Evolutionary conservation across 192 early-diverging fungal species (phyloP).

Genomic region (Coemansia sp.): DNA sequence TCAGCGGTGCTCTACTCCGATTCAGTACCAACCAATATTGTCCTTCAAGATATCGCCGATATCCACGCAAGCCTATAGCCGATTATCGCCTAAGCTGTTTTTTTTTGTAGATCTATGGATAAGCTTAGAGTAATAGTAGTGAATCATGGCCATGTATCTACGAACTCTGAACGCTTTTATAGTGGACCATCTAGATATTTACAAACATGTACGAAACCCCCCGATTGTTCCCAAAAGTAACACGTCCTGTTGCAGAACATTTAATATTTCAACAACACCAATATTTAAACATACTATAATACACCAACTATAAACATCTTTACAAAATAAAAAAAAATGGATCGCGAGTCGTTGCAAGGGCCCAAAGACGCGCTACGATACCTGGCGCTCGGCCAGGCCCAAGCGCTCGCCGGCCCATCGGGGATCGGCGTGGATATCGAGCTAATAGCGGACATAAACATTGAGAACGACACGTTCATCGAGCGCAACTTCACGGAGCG

Average conservation of each 20-base stretch:
- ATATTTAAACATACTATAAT: neutral
- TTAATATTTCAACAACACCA: neutral
- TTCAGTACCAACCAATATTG: too few relatives aligned
- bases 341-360: conserved; percentile 6
- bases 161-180: too few relatives aligned
- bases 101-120: too few relatives aligned
- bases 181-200: too few relatives aligned
- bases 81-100: too few relatives aligned
- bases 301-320: conserved; percentile 1
- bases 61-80: too few relatives aligned
- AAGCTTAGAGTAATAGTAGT: too few relatives aligned
- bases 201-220: too few relatives aligned
- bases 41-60: too few relatives aligned
- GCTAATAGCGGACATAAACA: conserved; percentile 74
- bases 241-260: neutral
- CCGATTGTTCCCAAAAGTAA: conserved; percentile 7
- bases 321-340: too few relatives aligned
- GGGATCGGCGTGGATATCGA: conserved; percentile 90
- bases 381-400: conserved; percentile 20
- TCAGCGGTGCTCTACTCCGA: too few relatives aligned
- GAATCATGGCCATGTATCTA: too few relatives aligned
- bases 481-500: conserved; percentile 85
- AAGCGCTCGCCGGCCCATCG: neutral
- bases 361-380: conserved; percentile 16
- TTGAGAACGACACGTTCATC: conserved; percentile 81